Base-by-base conservation (phyloP, 2,329 filamentous ascomycete genomes). In the Exophiala mesophila region DNA sequence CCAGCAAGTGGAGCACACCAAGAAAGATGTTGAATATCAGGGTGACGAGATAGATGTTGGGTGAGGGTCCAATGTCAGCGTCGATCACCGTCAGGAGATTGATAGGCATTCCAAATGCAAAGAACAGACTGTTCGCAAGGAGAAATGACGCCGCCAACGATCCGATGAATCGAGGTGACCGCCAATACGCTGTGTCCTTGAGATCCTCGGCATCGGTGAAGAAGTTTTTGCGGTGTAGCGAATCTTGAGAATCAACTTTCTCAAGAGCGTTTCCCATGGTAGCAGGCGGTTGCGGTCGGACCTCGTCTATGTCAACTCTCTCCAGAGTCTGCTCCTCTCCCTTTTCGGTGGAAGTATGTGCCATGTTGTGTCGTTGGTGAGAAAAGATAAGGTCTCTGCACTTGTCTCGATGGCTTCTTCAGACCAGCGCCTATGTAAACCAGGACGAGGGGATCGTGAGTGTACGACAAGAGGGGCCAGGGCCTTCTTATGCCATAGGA, bases 41-140 rank as follows among this genome's bases (percentile, higher is more conserved):
- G 2, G 58, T 47, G 32, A 63, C 55, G 47, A 59, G 54, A 9
- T 46, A 56, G 33, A 60, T 57, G 41, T 57, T 62, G 6, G 56
- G 57, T 34, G 55, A 54, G 12, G 57, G 58, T 8, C 58, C 59
- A 20, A 62, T 46, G 35, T 62, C 59, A 8, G 43, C 45, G 33
- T 61, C 58, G 49, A 62, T 61, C 9, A 53, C 40, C 7, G 45
- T 39, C n/a, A 47, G 45, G 16, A 47, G 19, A 20, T 24, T 47
- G 23, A 44, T 35, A 9, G 45, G 45, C 40, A 47, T 24, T 3
- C 32, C 29, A 15, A 36, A 47, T 35, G 35, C 45, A 19, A 43
- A 39, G 19, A 16, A 47, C 16, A 47, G 23, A 32, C 45, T 47
- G 40, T 47, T 47, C 20, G 45, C 45, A 2, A 47, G 39, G 15